phyloP scores from a whole-genome alignment of 2,329 filamentous ascomycete genomes.

The Teratosphaeria gauchensis region DNA sequence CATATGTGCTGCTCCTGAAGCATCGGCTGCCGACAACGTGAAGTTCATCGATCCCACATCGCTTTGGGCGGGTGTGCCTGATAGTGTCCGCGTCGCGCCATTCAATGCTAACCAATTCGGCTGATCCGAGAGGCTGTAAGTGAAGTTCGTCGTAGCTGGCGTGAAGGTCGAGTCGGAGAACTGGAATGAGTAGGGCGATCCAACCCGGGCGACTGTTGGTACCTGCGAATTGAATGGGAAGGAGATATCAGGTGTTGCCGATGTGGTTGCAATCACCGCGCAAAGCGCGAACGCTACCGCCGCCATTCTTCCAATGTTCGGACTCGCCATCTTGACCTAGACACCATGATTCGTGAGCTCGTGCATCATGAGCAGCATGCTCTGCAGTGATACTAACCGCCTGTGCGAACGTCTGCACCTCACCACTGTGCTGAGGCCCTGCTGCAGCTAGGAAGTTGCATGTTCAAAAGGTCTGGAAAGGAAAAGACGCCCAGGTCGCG shows the following conservation, averaged over 20 bases:
- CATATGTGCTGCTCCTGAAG: conserved; percentile 52
- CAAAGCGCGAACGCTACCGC: conserved; percentile 6
- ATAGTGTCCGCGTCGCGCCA: conserved; percentile 52
- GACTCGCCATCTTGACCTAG: background rate
- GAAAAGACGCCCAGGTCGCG: conserved; percentile 8
- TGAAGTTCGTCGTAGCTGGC: conserved; percentile 45
- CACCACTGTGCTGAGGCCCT: background rate
- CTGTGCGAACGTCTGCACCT: conserved; percentile 2
- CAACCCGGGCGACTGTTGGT: conserved; percentile 64
- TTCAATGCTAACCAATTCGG: conserved; percentile 71
- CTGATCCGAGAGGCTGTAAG: conserved; percentile 55
- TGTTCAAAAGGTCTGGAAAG: conserved; percentile 5
- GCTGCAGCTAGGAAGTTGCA: conserved; percentile 3
- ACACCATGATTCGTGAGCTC: conserved; percentile 1
- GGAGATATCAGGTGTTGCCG: conserved; percentile 30
- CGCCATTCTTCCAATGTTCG: background rate
- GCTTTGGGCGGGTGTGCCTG: conserved; percentile 54
- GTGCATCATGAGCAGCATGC: background rate
- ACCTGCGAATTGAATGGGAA: conserved; percentile 82
- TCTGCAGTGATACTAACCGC: conserved; percentile 2
- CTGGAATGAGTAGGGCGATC: conserved; percentile 57
- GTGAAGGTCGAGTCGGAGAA: conserved; percentile 68
- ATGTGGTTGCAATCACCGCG: conserved; percentile 7
- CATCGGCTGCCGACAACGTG: conserved; percentile 59
- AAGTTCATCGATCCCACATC: conserved; percentile 53